Conservation (phyloP, 768 basidiomycete species). For the Harrya chromipes region DNA sequence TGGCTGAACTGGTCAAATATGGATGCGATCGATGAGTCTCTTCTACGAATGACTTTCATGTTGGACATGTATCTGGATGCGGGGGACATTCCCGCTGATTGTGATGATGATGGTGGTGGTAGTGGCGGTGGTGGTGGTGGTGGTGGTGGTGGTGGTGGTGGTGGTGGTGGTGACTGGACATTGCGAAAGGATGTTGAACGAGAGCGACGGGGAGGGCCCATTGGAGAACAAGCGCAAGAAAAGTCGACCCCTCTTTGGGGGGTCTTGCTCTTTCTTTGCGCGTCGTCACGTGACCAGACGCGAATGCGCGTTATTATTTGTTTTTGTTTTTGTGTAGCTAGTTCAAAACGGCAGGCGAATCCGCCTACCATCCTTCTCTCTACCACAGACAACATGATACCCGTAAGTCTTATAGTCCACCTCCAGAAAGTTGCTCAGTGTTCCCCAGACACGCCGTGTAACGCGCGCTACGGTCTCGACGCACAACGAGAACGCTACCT, state of each 20-base stretch:
- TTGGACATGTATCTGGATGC: slow-evolving; percentile 69
- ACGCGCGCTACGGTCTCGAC: slow-evolving; percentile 52
- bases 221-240: slow-evolving; percentile 1
- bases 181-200: slow-evolving; percentile 25
- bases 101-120: slow-evolving; percentile 1
- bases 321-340: slow-evolving; percentile 32
- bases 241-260: slow-evolving; percentile 17
- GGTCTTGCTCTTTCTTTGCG: slow-evolving; percentile 11
- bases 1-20: slow-evolving; percentile 89
- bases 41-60: slow-evolving; percentile 73
- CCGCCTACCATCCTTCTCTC: slow-evolving; percentile 29
- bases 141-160: slow-evolving; percentile 1
- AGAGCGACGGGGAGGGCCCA: slow-evolving; percentile 29
- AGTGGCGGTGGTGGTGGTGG: slow-evolving; percentile 6
- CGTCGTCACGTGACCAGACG: slow-evolving; percentile 33
- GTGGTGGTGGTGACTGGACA: neutral
- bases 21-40: slow-evolving; percentile 74
- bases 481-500: slow-evolving; percentile 67
- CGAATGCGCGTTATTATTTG: slow-evolving; percentile 37
- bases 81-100: slow-evolving; percentile 52
- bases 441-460: slow-evolving; percentile 57
- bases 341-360: slow-evolving; percentile 35
- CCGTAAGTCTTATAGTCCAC: slow-evolving; percentile 31
- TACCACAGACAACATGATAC: slow-evolving; percentile 37
- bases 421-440: neutral